These are phyloP conservation scores for Calophaca sinica DNA, from an alignment of 306 rosid species.

Conservation along the genomic window DNA sequence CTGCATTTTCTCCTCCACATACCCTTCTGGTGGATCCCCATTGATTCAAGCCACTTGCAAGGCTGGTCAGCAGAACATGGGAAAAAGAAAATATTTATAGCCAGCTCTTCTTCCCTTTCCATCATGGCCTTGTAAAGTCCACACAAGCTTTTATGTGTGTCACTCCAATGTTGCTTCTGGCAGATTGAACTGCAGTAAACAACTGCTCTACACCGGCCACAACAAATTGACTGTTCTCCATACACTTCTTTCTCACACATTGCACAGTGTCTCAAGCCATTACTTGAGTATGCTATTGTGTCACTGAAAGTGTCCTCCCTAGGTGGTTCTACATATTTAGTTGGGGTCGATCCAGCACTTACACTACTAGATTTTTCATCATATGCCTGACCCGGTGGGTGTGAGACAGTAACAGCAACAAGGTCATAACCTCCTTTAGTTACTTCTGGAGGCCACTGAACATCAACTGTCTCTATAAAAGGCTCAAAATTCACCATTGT, in stretches of 20 bases:
- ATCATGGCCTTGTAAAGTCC: slow-evolving; percentile 70
- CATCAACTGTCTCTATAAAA: slow-evolving; percentile 75
- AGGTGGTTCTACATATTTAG: slow-evolving; percentile 46
- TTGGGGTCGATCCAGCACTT: slow-evolving; percentile 48
- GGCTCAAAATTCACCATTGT: slow-evolving; percentile 57
- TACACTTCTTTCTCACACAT: slow-evolving; percentile 49
- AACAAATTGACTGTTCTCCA: slow-evolving; percentile 48
- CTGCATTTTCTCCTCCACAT: slow-evolving; percentile 76
- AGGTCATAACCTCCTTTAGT: slow-evolving; percentile 49
- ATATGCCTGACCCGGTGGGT: slow-evolving; percentile 47
- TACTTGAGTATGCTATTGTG: slow-evolving; percentile 36
- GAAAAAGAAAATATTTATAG: slow-evolving; percentile 62
- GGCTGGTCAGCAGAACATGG: slow-evolving; percentile 68
- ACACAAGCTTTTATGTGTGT: slow-evolving; percentile 59
- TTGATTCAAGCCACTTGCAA: slow-evolving; percentile 71
- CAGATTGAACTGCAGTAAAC: slow-evolving; percentile 64
- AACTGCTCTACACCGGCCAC: slow-evolving; percentile 60
- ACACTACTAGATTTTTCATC: slow-evolving; percentile 44
- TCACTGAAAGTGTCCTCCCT: slow-evolving; percentile 42
- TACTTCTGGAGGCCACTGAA: slow-evolving; percentile 61
- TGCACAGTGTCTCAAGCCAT: slow-evolving; percentile 47
- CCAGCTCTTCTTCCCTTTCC: slow-evolving; percentile 78
- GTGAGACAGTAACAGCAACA: slow-evolving; percentile 49
- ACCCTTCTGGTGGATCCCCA: slow-evolving; percentile 65
- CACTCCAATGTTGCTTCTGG: slow-evolving; percentile 71